Conservation (phyloP, 495 filamentous ascomycete species). For the Lasiosphaeriaceae sp. region DNA sequence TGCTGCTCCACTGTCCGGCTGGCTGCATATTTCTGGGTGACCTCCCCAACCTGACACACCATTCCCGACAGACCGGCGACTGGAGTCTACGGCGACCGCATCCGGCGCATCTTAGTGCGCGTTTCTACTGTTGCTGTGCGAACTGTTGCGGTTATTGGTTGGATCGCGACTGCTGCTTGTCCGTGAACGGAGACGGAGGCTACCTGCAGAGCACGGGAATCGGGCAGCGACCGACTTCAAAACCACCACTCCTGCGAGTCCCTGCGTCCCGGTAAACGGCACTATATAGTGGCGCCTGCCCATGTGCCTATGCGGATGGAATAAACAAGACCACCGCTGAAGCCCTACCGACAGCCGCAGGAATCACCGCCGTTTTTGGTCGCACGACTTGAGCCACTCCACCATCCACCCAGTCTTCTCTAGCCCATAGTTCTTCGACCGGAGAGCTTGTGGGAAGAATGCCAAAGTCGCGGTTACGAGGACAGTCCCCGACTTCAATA, state of each 20-base stretch:
- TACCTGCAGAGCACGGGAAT: constrained; percentile 21
- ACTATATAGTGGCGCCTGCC: constrained; percentile 8
- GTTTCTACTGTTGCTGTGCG: constrained; percentile 10
- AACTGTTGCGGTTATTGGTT: constrained; percentile 21
- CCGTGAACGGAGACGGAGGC: constrained; percentile 17
- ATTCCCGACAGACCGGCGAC: constrained; percentile 29
- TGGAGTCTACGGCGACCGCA: constrained; percentile 13
- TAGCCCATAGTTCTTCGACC: constrained; percentile 1
- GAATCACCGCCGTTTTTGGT: constrained; percentile 11
- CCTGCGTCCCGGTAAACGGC: constrained; percentile 22
- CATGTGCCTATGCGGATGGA: constrained; percentile 11
- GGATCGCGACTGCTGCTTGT: constrained; percentile 15
- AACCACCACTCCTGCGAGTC: constrained; percentile 19
- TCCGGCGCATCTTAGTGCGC: constrained; percentile 10
- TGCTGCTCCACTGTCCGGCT: constrained; percentile 18
- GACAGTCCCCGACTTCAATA: constrained; percentile 37
- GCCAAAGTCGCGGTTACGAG: constrained; percentile 39
- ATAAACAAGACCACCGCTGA: constrained; percentile 17
- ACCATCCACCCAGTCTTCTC: not conserved
- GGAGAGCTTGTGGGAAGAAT: constrained; percentile 34
- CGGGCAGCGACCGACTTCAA: constrained; percentile 23
- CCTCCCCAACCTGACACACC: constrained; percentile 23
- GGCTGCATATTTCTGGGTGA: constrained; percentile 20
- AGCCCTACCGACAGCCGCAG: constrained; percentile 10
- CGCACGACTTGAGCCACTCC: not conserved